Evolutionary conservation across 345 rosid species (phyloP), one percentile per base, ranked within the genome.

Genomic region (Populus davidiana): DNA sequence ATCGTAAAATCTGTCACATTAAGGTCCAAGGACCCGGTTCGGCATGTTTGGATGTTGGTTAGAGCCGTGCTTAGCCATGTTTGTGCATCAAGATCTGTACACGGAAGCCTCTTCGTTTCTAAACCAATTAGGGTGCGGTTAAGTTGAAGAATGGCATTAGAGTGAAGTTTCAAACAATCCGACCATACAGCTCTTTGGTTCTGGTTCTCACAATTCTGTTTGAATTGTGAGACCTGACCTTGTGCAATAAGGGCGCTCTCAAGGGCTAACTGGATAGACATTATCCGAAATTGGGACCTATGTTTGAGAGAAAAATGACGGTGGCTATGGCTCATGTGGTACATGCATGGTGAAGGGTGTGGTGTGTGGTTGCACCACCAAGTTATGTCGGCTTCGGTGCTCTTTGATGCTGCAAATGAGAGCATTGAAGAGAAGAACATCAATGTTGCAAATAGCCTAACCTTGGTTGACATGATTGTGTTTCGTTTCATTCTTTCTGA

Each of bases 61-160:
- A 95, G 77, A 18, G 96, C 91, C 0, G 96, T 86, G 87, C 97
- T 95, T 4, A 95, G 89, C 97, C 98, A 95, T 0, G 99, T 95
- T 17, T 93, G 98, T 17, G 88, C 88, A 72, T 95, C 98, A 17
- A 90, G 87, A 76, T 87, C 82, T 6, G 90, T 74, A 80, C 90
- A 90, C 1, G 25, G 8, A 29, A 64, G 71, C 50, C 20, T 70
- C 18, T 23, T 70, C 33, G 72, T 69, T 16, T 9, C 52, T 2
- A 90, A 65, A 50, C 93, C 91, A 6, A 74, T 78, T 0, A 90
- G 43, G 18, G 97, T 89, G 14, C 89, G 88, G 80, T 87, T 92
- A 20, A 95, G 83, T 67, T 95, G 96, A 52, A 85, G 16, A 73
- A 92, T 56, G 2, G 96, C 87, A 68, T 87, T 83, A 50, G 73